Conservation (phyloP, 495 filamentous ascomycete species). For the Sphaerosporella brunnea region DNA sequence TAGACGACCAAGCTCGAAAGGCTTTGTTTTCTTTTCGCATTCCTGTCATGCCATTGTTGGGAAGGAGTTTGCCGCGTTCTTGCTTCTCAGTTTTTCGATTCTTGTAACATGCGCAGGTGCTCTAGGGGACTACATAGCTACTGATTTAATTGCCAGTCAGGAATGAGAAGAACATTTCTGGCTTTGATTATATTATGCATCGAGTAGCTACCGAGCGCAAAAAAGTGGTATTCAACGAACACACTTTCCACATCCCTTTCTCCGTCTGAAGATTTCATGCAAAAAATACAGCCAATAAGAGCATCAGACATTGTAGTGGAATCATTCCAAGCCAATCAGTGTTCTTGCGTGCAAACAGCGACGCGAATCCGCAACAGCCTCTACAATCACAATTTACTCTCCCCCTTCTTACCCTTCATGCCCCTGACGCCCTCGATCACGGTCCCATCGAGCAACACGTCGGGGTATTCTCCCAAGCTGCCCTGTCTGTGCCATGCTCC, state of each 20-base stretch:
- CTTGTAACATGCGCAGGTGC: background rate
- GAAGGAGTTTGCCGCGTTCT: background rate
- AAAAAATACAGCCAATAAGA: background rate
- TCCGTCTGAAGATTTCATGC: background rate
- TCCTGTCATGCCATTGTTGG: no score
- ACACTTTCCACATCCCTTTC: background rate
- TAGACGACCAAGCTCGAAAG: no score
- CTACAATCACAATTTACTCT: conserved; percentile 16
- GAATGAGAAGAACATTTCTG: background rate
- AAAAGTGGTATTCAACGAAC: no score
- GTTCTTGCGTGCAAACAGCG: no score
- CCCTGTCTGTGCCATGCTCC: conserved; percentile 46
- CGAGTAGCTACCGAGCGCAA: no score
- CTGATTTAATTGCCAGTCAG: background rate
- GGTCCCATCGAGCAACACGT: conserved; percentile 6
- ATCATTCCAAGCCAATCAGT: no score
- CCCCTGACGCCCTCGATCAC: conserved; percentile 19
- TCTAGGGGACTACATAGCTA: background rate
- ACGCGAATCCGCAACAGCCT: no score
- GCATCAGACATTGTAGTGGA: background rate
- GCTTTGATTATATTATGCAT: no score
- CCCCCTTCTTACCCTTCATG: conserved; percentile 10
- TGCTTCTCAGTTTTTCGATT: conserved; percentile 1
- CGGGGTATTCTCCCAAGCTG: conserved; percentile 15
- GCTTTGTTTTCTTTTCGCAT: background rate